Percentiles rank a stretch among this genome's conserved stretches.
These are phyloP conservation scores for Fomes fomentarius DNA, from an alignment of 1,284 basidiomycete species.

Conservation along the genomic window DNA sequence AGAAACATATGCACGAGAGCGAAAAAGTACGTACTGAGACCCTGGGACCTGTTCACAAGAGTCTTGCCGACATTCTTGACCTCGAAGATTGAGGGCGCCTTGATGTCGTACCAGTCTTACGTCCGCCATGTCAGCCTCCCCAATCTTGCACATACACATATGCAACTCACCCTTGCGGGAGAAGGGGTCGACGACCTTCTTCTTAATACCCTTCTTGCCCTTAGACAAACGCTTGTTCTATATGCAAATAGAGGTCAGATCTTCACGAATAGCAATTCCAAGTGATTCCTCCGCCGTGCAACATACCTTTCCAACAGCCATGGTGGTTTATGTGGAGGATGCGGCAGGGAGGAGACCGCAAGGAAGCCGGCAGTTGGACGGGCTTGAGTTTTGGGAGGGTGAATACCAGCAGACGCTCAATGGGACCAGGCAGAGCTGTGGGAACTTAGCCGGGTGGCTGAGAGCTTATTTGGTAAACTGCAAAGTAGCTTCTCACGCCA, in stretches of 20 bases:
- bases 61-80: conserved; percentile 98
- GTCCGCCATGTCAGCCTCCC: not conserved
- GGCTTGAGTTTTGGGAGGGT: conserved; percentile 48
- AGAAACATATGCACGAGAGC: not conserved
- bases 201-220: conserved; percentile 99
- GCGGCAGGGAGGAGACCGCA: conserved; percentile 48
- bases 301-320: conserved; percentile 91
- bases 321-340: conserved; percentile 49
- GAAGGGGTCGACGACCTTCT: conserved; percentile 99
- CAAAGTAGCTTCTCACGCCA: conserved; percentile 48
- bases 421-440: conserved; percentile 22
- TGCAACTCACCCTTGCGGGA: conserved; percentile 85
- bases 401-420: conserved; percentile 33
- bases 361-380: conserved; percentile 53
- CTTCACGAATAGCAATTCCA: not conserved
- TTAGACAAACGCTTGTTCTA: conserved; percentile 99
- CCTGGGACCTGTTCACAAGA: conserved; percentile 97
- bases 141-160: not conserved
- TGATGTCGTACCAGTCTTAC: conserved; percentile 99
- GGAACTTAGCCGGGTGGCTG: conserved; percentile 43
- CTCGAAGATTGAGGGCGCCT: conserved; percentile 98
- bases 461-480: conserved; percentile 37
- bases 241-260: conserved; percentile 11
- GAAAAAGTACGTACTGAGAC: conserved; percentile 78
- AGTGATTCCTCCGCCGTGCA: not conserved